phyloP scores from a whole-genome alignment of 805 yeast species.

The Saccharomycopsis sp. region DNA sequence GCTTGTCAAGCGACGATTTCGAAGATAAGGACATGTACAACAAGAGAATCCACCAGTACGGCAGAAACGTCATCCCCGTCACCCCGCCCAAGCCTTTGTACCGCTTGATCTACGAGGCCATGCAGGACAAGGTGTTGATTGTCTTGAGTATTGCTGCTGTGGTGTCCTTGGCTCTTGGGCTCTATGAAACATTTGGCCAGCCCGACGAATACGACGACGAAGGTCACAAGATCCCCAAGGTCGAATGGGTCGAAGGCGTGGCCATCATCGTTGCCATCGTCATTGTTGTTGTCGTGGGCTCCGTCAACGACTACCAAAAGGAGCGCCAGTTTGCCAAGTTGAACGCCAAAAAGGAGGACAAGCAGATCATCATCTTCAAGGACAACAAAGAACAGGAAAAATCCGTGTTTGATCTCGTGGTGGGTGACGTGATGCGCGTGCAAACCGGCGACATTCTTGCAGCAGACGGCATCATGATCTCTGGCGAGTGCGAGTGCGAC shows the following conservation, averaged over 20 bases:
- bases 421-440: conserved; percentile 74
- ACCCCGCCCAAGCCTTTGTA: conserved; percentile 61
- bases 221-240: conserved; percentile 68
- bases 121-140: conserved; percentile 85
- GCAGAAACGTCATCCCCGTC: conserved; percentile 65
- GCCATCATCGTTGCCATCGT: conserved; percentile 88
- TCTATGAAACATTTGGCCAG: conserved; percentile 86
- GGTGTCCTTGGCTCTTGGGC: conserved; percentile 80
- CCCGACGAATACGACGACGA: conserved; percentile 69
- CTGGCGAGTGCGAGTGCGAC: conserved; percentile 78
- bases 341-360: conserved; percentile 82
- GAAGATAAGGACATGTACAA: conserved; percentile 24
- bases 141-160: conserved; percentile 79
- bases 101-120: conserved; percentile 65
- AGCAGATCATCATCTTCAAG: conserved; percentile 67
- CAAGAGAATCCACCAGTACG: conserved; percentile 44
- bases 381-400: conserved; percentile 57
- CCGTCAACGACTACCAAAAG: conserved; percentile 93
- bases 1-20: conserved; percentile 32
- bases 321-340: conserved; percentile 86
- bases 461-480: conserved; percentile 70
- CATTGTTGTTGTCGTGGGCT: conserved; percentile 89
- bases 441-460: conserved; percentile 95
- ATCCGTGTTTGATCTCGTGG: conserved; percentile 66
- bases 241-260: conserved; percentile 98